phyloP scores from a whole-genome alignment of 208 protist genomes.

The Crithidia mellificae region DNA sequence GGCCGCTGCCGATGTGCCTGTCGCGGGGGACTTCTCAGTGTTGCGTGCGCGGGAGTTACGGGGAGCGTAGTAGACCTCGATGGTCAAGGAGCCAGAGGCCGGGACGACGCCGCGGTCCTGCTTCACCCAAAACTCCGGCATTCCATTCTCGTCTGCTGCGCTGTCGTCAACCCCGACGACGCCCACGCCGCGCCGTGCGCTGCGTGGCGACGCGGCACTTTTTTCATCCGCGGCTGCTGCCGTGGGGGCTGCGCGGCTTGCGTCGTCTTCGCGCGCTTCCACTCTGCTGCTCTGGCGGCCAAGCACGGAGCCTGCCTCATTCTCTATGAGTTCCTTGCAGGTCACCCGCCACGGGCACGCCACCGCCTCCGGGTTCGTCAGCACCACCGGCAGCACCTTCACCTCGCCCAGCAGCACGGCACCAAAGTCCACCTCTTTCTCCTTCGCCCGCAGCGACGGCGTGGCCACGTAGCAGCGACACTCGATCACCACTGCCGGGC shows the following conservation, averaged over 20 bases:
- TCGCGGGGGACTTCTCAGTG: neutral
- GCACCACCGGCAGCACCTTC: constrained; percentile 77
- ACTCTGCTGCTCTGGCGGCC: constrained; percentile 1
- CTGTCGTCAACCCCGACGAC: neutral
- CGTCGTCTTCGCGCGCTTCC: neutral
- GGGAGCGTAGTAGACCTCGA: constrained; percentile 77
- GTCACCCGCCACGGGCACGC: constrained; percentile 88
- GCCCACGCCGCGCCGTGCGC: neutral
- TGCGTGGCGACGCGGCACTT: neutral
- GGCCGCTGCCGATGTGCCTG: no score
- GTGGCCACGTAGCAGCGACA: constrained; percentile 92
- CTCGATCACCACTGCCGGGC: constrained; percentile 81
- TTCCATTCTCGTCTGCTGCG: neutral
- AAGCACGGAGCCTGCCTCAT: neutral
- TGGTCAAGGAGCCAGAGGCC: constrained; percentile 49
- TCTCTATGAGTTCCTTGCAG: constrained; percentile 35
- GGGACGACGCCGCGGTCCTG: constrained; percentile 70
- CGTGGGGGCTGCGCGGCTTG: neutral
- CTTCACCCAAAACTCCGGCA: constrained; percentile 70
- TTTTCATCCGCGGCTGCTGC: neutral
- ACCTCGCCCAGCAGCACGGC: constrained; percentile 83
- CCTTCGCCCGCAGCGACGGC: constrained; percentile 74
- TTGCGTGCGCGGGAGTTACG: neutral
- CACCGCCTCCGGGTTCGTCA: constrained; percentile 89
- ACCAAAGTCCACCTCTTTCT: constrained; percentile 87